Base-by-base conservation (phyloP, 805 yeast genomes). In the Saccharomycopsis sp. region DNA sequence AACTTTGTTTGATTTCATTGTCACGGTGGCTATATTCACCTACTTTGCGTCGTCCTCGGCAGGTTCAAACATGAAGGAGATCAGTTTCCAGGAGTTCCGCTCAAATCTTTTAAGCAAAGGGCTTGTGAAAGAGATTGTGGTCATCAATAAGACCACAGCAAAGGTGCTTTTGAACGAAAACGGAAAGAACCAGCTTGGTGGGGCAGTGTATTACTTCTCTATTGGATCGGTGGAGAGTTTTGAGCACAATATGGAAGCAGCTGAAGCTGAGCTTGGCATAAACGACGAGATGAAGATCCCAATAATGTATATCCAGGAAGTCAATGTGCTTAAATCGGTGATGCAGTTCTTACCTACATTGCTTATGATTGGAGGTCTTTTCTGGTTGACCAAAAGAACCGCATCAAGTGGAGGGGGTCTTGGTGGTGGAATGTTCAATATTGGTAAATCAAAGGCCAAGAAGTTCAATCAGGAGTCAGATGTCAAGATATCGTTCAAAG, bases 81-180 rank as follows among this genome's bases (percentile, higher is more conserved):
- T 93, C 60, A 84, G 97, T 1, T 94, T 91, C 86, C 98, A 94
- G 74, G 96, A 93, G 68, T 93, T 94, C 74, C 80, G 89, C 49
- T 76, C 85, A 3, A 78, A 84, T 53, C 85, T 85, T 66, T 76
- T 94, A 61, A 88, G 86, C 62, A 87, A 84, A 65, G 91, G 91
- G 3, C 77, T 83, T 50, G 99, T 94, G 14, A 78, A 83, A 53
- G 82, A 80, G 63, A 75, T 94, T 56, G 72, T 83, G 19, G 92
- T 94, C 5, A 83, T 89, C 34, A 93, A 94, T 74, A 86, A 87
- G 66, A 75, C 82, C 12, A 78, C 79, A 53, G 99, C 90, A 5
- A 80, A 85, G 56, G 87, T 93, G 1, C 84, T 82, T 19, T 74
- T 89, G 59, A 83, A 80, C 64, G 84, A 81, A 14, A 77, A 75